phyloP scores from a whole-genome alignment of 2,329 filamentous ascomycete species.

The Sordariomycetes sp. region DNA sequence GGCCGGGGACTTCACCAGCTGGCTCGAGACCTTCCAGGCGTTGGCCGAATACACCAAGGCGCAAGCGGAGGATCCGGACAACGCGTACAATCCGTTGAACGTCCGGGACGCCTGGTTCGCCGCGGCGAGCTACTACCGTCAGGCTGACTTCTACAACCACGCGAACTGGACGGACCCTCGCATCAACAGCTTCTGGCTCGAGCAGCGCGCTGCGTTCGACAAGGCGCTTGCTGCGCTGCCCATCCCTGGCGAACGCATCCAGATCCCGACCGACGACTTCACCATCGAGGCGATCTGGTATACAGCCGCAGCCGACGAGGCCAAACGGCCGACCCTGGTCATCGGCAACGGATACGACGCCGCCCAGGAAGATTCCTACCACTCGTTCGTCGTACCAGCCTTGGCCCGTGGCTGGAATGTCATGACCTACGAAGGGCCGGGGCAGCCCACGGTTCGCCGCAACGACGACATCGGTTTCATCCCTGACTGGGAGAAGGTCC shows the following conservation, averaged over 20 bases:
- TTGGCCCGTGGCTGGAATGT: conserved; percentile 30
- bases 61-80: conserved; percentile 66
- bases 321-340: conserved; percentile 24
- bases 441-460: conserved; percentile 28
- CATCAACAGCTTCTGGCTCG: conserved; percentile 20
- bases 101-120: conserved; percentile 16
- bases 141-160: conserved; percentile 24
- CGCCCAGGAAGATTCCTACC: conserved; percentile 30
- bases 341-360: conserved; percentile 31
- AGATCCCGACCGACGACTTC: conserved; percentile 18
- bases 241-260: conserved; percentile 8
- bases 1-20: conserved; percentile 7
- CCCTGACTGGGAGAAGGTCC: conserved; percentile 28
- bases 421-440: conserved; percentile 34
- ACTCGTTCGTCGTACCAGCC: conserved; percentile 20
- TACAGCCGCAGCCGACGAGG: conserved; percentile 7
- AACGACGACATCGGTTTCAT: conserved; percentile 30
- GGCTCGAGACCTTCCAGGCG: conserved; percentile 5
- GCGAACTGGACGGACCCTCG: conserved; percentile 23
- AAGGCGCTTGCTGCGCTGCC: conserved; percentile 20
- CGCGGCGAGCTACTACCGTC: conserved; percentile 24
- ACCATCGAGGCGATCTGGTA: conserved; percentile 24
- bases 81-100: conserved; percentile 82
- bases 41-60: conserved; percentile 7
- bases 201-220: conserved; percentile 22